Percentiles rank a stretch among this genome's conserved stretches.
phyloP scores from a whole-genome alignment of 306 rosid genomes.

The Prunus mira region DNA sequence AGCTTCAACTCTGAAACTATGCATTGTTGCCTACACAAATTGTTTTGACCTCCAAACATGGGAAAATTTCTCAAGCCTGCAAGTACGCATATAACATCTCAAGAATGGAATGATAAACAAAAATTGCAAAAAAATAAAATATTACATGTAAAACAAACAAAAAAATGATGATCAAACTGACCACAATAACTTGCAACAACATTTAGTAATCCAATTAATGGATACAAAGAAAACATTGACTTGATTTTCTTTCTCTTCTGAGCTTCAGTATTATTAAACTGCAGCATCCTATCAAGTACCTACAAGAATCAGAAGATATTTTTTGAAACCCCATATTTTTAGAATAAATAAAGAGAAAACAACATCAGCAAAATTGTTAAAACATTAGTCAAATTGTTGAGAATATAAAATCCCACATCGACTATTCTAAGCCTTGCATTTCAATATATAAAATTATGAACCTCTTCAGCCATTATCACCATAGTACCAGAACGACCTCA shows the following conservation, averaged over 20 bases:
- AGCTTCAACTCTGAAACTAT: too few relatives aligned
- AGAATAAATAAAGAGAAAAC: conserved; percentile 13
- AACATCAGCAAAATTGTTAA: not conserved
- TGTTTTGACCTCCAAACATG: too few relatives aligned
- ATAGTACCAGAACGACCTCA: not conserved
- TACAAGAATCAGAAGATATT: conserved; percentile 32
- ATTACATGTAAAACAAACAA: too few relatives aligned
- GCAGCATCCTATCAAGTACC: conserved; percentile 75
- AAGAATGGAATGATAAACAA: too few relatives aligned
- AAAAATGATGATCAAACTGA: too few relatives aligned
- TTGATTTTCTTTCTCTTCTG: not conserved
- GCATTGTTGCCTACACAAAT: too few relatives aligned
- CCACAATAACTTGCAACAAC: too few relatives aligned
- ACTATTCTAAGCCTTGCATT: not conserved
- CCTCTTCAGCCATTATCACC: not conserved
- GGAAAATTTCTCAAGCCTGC: too few relatives aligned
- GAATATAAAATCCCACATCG: not conserved
- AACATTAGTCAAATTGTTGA: not conserved
- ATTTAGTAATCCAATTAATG: too few relatives aligned
- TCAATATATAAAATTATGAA: not conserved
- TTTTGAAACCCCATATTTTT: conserved; percentile 17
- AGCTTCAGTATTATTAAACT: conserved; percentile 33
- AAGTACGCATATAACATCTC: too few relatives aligned
- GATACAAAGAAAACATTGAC: too few relatives aligned
- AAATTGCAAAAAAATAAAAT: too few relatives aligned